These are phyloP conservation scores for Diutina siamensis DNA, from an alignment of 1,139 yeast genomes.

Conservation along the genomic window DNA sequence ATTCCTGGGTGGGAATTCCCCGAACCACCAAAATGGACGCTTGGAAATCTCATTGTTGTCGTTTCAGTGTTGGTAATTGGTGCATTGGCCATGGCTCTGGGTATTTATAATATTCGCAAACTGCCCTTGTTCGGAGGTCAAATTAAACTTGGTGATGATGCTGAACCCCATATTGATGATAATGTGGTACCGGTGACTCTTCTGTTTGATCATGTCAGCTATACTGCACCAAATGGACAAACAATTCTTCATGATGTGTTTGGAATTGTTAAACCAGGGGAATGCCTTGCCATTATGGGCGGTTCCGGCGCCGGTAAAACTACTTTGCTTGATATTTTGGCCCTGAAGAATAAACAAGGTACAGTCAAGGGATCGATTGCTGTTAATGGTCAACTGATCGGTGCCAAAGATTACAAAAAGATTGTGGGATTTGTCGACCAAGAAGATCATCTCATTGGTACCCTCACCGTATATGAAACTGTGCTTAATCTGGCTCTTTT, in stretches of 20 bases:
- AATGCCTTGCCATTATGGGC: conserved; percentile 27
- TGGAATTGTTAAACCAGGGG: conserved; percentile 78
- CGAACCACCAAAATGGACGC: conserved; percentile 37
- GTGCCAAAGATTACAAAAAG: conserved; percentile 38
- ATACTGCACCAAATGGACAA: conserved; percentile 40
- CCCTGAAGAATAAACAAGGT: conserved; percentile 73
- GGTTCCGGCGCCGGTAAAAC: conserved; percentile 6
- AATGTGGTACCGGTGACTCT: conserved; percentile 67
- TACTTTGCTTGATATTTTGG: conserved; percentile 5
- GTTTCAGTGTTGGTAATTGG: conserved; percentile 36
- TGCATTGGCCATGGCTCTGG: conserved; percentile 24
- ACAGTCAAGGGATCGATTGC: conserved; percentile 48
- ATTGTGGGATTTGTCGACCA: conserved; percentile 96
- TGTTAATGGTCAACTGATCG: conserved; percentile 55
- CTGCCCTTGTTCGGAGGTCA: conserved; percentile 47
- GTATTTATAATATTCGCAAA: conserved; percentile 42
- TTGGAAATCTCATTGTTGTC: conserved; percentile 39
- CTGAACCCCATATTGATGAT: conserved; percentile 29
- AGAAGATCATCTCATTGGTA: conserved; percentile 83
- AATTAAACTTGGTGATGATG: conserved; percentile 18
- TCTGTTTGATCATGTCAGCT: conserved; percentile 62
- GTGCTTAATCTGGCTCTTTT: conserved; percentile 84
- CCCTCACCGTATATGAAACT: conserved; percentile 91
- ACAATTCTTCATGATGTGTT: conserved; percentile 48
- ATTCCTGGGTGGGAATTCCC: conserved; percentile 83